A percentile compares a stretch with the other conserved stretches of the same genome.
Conservation (phyloP, 192 early-diverging fungal species). For the Entomortierella parvispora region DNA sequence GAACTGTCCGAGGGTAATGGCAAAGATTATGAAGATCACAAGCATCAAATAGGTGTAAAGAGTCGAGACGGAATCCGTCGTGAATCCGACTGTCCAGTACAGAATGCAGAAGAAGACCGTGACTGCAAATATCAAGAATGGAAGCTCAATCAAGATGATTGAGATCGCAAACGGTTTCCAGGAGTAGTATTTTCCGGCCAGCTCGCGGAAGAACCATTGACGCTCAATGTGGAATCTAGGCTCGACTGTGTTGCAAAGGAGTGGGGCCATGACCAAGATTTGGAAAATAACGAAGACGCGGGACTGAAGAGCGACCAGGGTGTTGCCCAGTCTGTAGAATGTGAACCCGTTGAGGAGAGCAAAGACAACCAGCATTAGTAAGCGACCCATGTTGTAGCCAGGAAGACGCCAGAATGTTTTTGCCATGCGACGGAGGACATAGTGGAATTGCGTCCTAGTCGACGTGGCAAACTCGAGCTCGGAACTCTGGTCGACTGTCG, state of each 20-base stretch:
- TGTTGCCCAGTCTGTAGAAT: slow-evolving; percentile 68
- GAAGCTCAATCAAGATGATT: slow-evolving; percentile 73
- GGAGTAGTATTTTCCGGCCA: slow-evolving; percentile 71
- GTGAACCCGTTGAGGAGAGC: slow-evolving; percentile 75
- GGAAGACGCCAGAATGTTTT: slow-evolving; percentile 75
- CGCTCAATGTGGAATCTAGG: slow-evolving; percentile 74
- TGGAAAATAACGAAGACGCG: slow-evolving; percentile 77
- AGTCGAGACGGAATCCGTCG: slow-evolving; percentile 49
- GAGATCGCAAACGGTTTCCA: slow-evolving; percentile 72
- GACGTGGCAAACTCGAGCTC: slow-evolving; percentile 58
- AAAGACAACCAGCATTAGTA: slow-evolving; percentile 62
- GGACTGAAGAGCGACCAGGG: slow-evolving; percentile 68
- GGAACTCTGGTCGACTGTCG: slow-evolving; percentile 10
- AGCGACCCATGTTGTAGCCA: slow-evolving; percentile 76
- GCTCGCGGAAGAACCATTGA: slow-evolving; percentile 72
- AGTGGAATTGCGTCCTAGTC: slow-evolving; percentile 57
- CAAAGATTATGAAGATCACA: slow-evolving; percentile 67
- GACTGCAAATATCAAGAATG: slow-evolving; percentile 69
- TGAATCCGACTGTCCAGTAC: slow-evolving; percentile 81
- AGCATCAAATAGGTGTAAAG: slow-evolving; percentile 74
- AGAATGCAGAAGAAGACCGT: slow-evolving; percentile 74
- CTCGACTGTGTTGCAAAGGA: slow-evolving; percentile 74
- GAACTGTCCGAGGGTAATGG: slow-evolving; percentile 74
- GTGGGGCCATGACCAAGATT: slow-evolving; percentile 69
- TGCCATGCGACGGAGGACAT: slow-evolving; percentile 73